Evolutionary conservation across 441 rosid species (phyloP), one percentile per base, ranked within the genome.

Genomic region (Croton setiger): DNA sequence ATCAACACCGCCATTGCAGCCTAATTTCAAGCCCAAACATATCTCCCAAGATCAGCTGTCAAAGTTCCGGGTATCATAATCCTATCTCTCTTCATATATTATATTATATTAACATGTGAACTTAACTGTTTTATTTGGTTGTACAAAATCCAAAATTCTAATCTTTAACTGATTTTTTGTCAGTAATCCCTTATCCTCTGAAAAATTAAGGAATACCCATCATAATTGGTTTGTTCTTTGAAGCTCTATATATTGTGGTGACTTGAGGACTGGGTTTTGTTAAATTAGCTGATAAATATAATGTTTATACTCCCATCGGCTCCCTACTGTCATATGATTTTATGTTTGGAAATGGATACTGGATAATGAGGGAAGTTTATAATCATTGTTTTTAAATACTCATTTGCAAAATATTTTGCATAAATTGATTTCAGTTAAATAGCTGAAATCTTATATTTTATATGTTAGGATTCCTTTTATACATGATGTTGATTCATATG

Each of bases 31-130:
- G 60, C 68, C 81, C 74, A 58, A 72, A 44, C 81, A 80, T 64
- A 70, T 87, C 60, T 68, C 89, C 53, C 69, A 76, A 58, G 77
- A 77, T 51, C 96, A 89, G 78, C 75, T 88, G 47, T 80, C 88
- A 53, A 91, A 89, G 78, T 80, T 93, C 58, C 93, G 79, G 69
- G 98, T 88, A 75, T 53, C 36, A 13, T 58, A 39, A 12, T 47
- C 4, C 21, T 47, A 7, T 31, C 35, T 45, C 13, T 53, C 7
- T 10, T 44, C 31, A 10, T 33, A 11, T 5, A 17, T 7, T 14
- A 12, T 21, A 9, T 13, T 52, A 47, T 64, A 0, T 6, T 0
- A 11, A 43, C 9, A n/a, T 20, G 4, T 20, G 9, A 21, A 39
- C 56, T 27, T 36, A 37, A 14, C 7, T 6, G 27, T 5, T 17